phyloP scores from a whole-genome alignment of 1,284 basidiomycete genomes.

The Trichosporon sp. region DNA sequence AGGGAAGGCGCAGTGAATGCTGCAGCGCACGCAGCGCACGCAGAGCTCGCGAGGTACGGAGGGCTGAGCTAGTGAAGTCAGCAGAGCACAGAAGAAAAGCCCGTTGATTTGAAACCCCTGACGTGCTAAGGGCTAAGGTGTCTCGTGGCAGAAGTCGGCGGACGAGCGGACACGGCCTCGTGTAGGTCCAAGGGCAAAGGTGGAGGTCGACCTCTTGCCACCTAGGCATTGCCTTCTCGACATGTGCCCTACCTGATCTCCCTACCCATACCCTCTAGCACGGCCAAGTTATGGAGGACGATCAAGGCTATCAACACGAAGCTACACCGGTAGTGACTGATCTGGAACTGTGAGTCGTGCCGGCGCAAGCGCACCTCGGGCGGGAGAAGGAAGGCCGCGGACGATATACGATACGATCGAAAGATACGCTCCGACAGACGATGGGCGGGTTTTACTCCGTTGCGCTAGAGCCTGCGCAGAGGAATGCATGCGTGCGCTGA shows the following conservation, averaged over 20 bases:
- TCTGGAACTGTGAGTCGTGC: conserved; percentile 22
- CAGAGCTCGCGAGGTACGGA: not conserved
- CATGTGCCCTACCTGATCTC: conserved; percentile 1
- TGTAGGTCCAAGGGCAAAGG: not conserved
- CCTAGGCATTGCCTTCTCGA: conserved; percentile 1
- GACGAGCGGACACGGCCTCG: not conserved
- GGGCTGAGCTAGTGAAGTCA: not conserved
- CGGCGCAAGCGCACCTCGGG: not conserved
- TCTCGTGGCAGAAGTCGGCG: not conserved
- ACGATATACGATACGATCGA: not conserved
- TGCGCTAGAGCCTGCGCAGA: not conserved
- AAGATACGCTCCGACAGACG: not conserved
- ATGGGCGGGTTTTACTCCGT: not conserved
- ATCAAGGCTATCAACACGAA: conserved; percentile 14
- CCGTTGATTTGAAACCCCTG: not conserved
- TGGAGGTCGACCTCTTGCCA: conserved; percentile 4
- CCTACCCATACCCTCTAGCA: not conserved
- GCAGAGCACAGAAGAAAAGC: not conserved
- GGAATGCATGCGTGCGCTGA: not conserved
- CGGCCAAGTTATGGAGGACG: not conserved
- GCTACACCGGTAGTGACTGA: conserved; percentile 20
- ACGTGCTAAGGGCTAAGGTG: not conserved
- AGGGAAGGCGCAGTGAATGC: not conserved
- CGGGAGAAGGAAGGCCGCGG: not conserved
- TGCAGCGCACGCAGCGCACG: not conserved